Conservation (phyloP, 2,329 filamentous ascomycete genomes). For the Periconia digitata region DNA sequence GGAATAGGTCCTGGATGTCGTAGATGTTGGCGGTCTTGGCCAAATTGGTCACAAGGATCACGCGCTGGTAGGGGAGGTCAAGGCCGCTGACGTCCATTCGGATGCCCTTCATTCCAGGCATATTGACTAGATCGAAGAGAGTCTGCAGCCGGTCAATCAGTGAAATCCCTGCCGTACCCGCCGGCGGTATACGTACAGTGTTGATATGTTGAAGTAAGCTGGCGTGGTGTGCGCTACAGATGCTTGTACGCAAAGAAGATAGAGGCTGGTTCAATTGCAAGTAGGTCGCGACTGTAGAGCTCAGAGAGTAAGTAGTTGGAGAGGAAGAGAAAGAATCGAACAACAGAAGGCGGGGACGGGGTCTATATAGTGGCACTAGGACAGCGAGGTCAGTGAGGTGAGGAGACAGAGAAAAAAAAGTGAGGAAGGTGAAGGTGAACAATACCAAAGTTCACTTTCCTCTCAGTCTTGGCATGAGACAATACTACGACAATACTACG, state of each 20-base stretch:
- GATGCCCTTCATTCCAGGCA: conserved; percentile 2
- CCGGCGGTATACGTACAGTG: no score
- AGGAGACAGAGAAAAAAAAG: neutral
- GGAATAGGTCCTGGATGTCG: neutral
- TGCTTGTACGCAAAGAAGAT: no score
- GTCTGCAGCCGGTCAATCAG: neutral
- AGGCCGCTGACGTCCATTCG: conserved; percentile 1
- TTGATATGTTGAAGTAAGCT: neutral
- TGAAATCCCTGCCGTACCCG: no score
- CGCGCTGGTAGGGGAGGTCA: conserved; percentile 2
- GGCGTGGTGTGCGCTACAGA: no score
- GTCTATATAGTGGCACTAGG: no score
- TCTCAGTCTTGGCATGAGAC: no score
- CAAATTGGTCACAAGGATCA: conserved; percentile 3
- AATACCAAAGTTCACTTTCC: neutral
- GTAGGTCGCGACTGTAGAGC: no score
- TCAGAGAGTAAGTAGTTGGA: no score
- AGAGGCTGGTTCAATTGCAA: no score
- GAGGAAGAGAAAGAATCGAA: no score
- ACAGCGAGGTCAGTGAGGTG: neutral
- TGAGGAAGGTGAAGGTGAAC: neutral
- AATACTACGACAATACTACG: no score
- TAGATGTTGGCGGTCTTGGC: conserved; percentile 1
- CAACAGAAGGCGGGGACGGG: no score
- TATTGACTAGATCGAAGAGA: neutral